Conservation (phyloP, 768 basidiomycete genomes). For the Termitomyces sp. region DNA sequence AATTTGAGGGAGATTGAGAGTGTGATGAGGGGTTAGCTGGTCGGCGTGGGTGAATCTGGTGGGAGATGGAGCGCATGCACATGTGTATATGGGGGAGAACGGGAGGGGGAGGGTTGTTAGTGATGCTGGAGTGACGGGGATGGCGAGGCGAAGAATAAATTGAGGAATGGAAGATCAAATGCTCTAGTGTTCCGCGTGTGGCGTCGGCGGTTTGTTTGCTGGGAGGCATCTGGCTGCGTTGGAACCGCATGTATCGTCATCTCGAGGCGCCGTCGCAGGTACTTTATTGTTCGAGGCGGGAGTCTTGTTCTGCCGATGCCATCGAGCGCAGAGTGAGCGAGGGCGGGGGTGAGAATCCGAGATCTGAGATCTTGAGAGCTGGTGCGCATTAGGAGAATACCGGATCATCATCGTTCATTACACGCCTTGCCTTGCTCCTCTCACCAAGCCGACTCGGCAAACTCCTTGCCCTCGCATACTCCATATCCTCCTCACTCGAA, state of each 20-base stretch:
- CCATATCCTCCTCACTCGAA: too few species aligned
- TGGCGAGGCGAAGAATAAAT: too few species aligned
- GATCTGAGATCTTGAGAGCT: too few species aligned
- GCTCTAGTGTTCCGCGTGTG: background rate
- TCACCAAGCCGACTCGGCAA: too few species aligned
- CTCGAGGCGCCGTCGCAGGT: too few species aligned
- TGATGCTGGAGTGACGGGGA: constrained; percentile 12
- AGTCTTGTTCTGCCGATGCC: constrained; percentile 25
- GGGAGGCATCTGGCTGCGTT: background rate
- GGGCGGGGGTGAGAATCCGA: too few species aligned
- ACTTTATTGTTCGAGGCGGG: constrained; percentile 14
- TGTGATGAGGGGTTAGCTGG: background rate
- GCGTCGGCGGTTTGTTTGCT: background rate
- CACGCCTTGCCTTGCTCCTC: too few species aligned
- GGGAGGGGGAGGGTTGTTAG: constrained; percentile 19
- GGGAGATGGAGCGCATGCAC: background rate
- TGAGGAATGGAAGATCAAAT: background rate
- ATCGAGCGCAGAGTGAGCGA: constrained; percentile 8
- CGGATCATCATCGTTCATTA: too few species aligned
- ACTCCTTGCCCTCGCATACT: too few species aligned
- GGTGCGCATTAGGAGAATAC: too few species aligned
- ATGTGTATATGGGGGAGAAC: constrained; percentile 9
- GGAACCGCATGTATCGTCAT: background rate
- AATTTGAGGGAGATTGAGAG: constrained; percentile 18
- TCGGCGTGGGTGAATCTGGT: background rate